A percentile compares a stretch with the other conserved stretches of the same genome.
Evolutionary conservation across 306 rosid species (phyloP).

Genomic region (Glycyrrhiza uralensis): DNA sequence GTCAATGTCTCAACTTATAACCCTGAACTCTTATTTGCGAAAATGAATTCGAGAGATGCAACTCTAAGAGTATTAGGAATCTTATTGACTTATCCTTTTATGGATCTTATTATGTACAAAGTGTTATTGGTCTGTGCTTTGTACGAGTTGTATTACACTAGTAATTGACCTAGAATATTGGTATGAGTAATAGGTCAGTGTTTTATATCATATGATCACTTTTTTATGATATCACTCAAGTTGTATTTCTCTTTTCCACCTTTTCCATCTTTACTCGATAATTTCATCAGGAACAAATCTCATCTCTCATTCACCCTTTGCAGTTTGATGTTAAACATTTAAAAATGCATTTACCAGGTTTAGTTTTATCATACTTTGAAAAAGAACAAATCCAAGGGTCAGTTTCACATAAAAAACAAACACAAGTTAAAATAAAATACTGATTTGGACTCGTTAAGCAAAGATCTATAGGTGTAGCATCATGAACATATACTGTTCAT

Average conservation of each 20-base stretch:
- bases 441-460: not conserved
- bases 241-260: not conserved
- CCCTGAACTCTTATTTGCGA: not conserved
- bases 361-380: not conserved
- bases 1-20: not conserved
- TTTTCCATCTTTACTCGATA: constrained; percentile 3
- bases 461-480: not conserved
- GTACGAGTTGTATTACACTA: not conserved
- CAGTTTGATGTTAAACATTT: not conserved
- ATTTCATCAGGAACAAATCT: not conserved
- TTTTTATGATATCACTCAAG: not conserved
- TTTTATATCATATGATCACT: not conserved
- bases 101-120: not conserved
- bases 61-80: not conserved
- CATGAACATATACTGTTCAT: not conserved
- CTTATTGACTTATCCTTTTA: not conserved
- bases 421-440: constrained; percentile 1
- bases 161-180: not conserved
- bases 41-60: not conserved
- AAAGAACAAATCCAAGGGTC: not conserved
- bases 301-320: not conserved
- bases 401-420: not conserved
- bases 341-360: constrained; percentile 12
- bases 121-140: not conserved
- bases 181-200: not conserved